Conservation (phyloP, 768 basidiomycete genomes). For the Russula dissimulans region DNA sequence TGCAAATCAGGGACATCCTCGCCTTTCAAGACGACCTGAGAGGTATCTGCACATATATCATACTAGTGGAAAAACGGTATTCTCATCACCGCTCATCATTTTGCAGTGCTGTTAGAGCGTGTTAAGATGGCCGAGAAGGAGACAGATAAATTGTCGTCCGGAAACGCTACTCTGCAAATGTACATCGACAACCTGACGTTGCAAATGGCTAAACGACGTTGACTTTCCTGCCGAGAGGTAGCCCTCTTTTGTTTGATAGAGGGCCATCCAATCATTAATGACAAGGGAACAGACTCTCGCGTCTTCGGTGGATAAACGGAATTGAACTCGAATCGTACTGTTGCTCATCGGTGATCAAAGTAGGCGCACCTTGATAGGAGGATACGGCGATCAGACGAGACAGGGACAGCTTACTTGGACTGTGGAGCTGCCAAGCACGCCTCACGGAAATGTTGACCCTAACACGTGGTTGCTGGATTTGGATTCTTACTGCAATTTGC, state of each 20-base stretch:
- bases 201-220: constrained; percentile 77
- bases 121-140: constrained; percentile 66
- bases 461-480: too few species aligned
- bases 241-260: neutral
- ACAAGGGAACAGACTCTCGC: neutral
- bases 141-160: constrained; percentile 69
- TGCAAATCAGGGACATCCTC: constrained; percentile 50
- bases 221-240: constrained; percentile 17
- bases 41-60: constrained; percentile 34
- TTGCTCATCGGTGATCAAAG: neutral
- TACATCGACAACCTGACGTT: constrained; percentile 85
- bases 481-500: too few species aligned
- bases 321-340: neutral
- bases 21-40: constrained; percentile 70
- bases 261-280: neutral
- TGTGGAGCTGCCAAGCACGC: too few species aligned
- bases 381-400: neutral
- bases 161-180: constrained; percentile 77
- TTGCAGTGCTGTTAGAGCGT: constrained; percentile 53
- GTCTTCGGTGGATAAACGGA: neutral
- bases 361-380: neutral
- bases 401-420: too few species aligned
- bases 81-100: neutral
- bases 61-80: neutral
- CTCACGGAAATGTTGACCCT: too few species aligned